Evolutionary conservation across 176 grass and related monocot genomes (phyloP).

Genomic region (Oryza punctata): DNA sequence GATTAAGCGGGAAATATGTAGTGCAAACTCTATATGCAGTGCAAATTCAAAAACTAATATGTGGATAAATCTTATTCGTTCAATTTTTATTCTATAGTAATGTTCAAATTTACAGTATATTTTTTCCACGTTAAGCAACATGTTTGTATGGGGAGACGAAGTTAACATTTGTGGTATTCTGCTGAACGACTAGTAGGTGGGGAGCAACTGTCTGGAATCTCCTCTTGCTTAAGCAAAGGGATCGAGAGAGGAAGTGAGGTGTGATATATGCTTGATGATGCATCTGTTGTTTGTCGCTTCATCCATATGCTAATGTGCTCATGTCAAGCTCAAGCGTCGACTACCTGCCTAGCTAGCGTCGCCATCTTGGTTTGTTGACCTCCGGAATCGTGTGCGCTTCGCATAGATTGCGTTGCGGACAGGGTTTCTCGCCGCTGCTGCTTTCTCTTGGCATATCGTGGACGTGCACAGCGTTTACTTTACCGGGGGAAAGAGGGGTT

Average conservation of each 20-base stretch:
- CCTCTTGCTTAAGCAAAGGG: constrained; percentile 23
- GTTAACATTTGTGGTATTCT: background rate
- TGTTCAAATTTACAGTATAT: too few species aligned
- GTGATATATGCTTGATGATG: background rate
- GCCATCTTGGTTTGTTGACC: constrained; percentile 15
- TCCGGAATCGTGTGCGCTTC: background rate
- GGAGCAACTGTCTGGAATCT: constrained; percentile 23
- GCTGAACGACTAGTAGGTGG: background rate
- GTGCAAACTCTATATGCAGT: too few species aligned
- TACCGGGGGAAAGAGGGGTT: too few species aligned
- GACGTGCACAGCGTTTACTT: background rate
- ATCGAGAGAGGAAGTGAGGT: background rate
- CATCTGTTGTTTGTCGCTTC: background rate
- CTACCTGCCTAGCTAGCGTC: constrained; percentile 11
- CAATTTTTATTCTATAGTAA: too few species aligned
- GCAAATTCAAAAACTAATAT: too few species aligned
- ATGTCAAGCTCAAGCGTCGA: background rate
- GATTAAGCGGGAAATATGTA: too few species aligned
- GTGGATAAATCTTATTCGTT: too few species aligned
- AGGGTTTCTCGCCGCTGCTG: background rate
- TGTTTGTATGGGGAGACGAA: too few species aligned
- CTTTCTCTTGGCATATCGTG: background rate
- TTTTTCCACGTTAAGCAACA: too few species aligned
- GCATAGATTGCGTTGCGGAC: background rate
- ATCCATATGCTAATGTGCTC: background rate